Evolutionary conservation across 805 yeast genomes (phyloP), one percentile per base, ranked within the genome.

Genomic region (Soucietia sequanensis): DNA sequence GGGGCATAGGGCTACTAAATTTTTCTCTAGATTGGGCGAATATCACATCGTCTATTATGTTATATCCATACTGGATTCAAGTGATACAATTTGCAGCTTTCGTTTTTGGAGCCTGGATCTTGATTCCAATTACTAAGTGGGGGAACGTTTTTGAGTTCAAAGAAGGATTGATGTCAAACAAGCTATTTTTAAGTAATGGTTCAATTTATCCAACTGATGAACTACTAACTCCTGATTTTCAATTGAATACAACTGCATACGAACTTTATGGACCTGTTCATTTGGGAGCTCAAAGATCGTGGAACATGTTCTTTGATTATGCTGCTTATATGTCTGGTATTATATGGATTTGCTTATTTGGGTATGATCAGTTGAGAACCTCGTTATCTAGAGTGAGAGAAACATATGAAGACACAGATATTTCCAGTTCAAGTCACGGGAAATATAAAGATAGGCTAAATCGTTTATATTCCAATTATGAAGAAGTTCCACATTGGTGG

Each of bases 1-100:
- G 76, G 3, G 76, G 76, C 2, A 58, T 69, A 56, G 76, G 76
- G 4, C 46, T 71, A 27, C 47, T 71, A 34, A 71, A 71, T 37
- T 44, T 70, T 11, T 54, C 74, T 1, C 52, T 71, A 14, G 76
- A 71, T 40, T 71, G 76, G 76, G 65, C 74, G 35, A 71, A 71
- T 42, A 67, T 71, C 31, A 65, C 76, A 1, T 70, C 75, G 0
- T 48, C 56, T 6, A 71, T 71, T 28, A 65, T 71, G 74, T 41
- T 70, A 41, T 56, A 63, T 23, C 76, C 76, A 1, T 71, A 70
- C 46, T 69, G 73, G 74, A 67, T 73, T 8, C 70, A 65, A 24
- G 63, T 64, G 8, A 53, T 70, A 27, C 71, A 69, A 42, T 71
- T 71, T 43, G 33, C 52, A 4, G 76, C 69, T 1, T 71, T 68